Base-by-base conservation (phyloP, 805 yeast genomes). In the Metschnikowia santaceciliae region DNA sequence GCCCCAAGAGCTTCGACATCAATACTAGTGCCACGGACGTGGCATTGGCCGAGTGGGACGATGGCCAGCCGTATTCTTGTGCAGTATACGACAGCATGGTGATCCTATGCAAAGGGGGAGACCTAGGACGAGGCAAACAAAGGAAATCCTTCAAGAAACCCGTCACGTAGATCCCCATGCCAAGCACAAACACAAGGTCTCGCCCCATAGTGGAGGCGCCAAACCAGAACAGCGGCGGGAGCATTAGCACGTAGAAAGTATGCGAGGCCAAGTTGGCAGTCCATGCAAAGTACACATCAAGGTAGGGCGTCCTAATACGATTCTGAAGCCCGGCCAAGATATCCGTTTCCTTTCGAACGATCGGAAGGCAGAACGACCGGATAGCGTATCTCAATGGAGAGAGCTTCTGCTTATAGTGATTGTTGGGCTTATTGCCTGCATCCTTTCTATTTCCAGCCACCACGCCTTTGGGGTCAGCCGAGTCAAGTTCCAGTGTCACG, bases 31-130 rank as follows among this genome's bases (percentile, higher is more conserved):
- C 80, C 3, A 88, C 96, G 0, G 89, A 86, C 0, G 95, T 83
- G 4, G 97, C 97, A 67, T 92, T 94, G 33, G 97, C 95, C n/a
- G 92, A 79, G 66, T 92, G 99, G 3, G 95, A 85, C 38, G 90
- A 82, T 0, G 98, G 99, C 60, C 91, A 90, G 3, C 99, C 99
- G 66, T 92, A 92, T 66, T 92, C 99, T 60, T 86, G 82, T 2
- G 96, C 80, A 0, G 98, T 94, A 57, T 89, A 88, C n/a, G 86
- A 85, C 52, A 91, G 84, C 82, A 92, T 79, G 8, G 98, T 90
- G 58, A 92, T 83, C 60, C 99, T 77, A 62, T 85, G 88, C 39
- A 92, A 68, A 0, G 99, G 98, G 1, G 99, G 98, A 1, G 96
- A 85, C 52, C 81, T 70, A 1, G 99, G 99, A 53, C 99, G 75